Base-by-base conservation (phyloP, 208 protist genomes). In the Paratrypanosoma confusum region DNA sequence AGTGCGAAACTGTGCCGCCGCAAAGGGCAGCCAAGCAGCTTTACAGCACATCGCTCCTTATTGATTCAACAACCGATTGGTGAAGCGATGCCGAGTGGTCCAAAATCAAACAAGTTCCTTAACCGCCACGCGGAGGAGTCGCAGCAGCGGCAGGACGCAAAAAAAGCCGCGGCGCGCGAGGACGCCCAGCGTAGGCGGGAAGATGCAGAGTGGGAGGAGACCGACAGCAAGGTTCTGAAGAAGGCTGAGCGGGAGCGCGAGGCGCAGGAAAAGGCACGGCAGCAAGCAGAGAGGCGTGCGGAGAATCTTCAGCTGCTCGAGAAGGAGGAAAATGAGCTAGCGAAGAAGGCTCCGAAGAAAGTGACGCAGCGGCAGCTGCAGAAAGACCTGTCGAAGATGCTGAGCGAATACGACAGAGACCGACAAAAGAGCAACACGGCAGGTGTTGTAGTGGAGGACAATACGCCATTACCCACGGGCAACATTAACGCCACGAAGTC, bases 51-150 rank as follows among this genome's bases (percentile, higher is more conserved):
- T n/a, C n/a, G n/a, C n/a, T n/a, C n/a, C n/a, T n/a, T n/a, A n/a
- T n/a, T n/a, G 35, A 25, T 39, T 39, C 35, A 39, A n/a, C 24
- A n/a, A 11, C 11, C 13, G 17, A 36, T 46, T 47, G 11, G 17
- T 47, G 18, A 23, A 50, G 34, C 7, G 17, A 90, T 90, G 81
- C 81, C 81, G n/a, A 90, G 81, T 35, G 81, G 77, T 25, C 67
- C 79, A 16, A 87, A 88, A 57, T 69, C 58, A 6, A 84, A 80
- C 55, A 90, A 93, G 56, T 90, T 51, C 56, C 65, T 60, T 39
- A 90, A 93, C 44, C 80, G 81, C 47, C 84, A 93, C 65, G 73
- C 69, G 17, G 72, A 59, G 58, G 84, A 90, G 65, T 80, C 81
- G 25, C 66, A 70, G 8, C 55, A 72, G 47, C 74, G 84, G 2